Conservation (phyloP, 148 eudicot species). For the Silene conica region DNA sequence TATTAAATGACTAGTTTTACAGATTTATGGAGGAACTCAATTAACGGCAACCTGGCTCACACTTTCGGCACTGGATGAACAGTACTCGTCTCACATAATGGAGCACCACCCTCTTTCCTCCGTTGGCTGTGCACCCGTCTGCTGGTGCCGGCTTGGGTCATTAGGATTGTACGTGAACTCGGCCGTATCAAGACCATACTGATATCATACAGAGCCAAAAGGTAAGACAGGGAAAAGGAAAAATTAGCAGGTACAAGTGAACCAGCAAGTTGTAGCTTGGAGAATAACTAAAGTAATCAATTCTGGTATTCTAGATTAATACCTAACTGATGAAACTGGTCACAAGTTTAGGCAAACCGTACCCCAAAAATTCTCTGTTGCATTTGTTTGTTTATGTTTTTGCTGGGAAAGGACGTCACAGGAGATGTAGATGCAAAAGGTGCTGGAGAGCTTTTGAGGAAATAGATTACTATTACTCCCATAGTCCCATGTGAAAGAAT, state of each 20-base stretch:
- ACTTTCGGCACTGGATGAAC: conserved; percentile 2
- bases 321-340: not conserved
- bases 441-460: not conserved
- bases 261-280: not conserved
- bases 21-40: conserved; percentile 16
- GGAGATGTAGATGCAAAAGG: not conserved
- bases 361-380: not conserved
- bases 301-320: not conserved
- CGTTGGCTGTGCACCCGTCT: conserved; percentile 51
- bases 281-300: not conserved
- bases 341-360: conserved; percentile 1
- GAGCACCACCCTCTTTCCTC: conserved; percentile 70
- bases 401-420: not conserved
- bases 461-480: not conserved
- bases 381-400: not conserved
- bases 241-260: not conserved
- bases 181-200: conserved; percentile 95
- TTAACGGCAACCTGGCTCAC: not conserved
- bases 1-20: conserved; percentile 14
- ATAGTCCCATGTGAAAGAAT: too few species aligned
- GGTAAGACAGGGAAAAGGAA: not conserved
- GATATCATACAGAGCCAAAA: conserved; percentile 12
- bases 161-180: conserved; percentile 92
- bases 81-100: conserved; percentile 53
- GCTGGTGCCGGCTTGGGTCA: conserved; percentile 60